Percentiles rank a stretch among this genome's conserved stretches.
Evolutionary conservation across 495 filamentous ascomycete genomes (phyloP).

Genomic region (Penicillium subrubescens): DNA sequence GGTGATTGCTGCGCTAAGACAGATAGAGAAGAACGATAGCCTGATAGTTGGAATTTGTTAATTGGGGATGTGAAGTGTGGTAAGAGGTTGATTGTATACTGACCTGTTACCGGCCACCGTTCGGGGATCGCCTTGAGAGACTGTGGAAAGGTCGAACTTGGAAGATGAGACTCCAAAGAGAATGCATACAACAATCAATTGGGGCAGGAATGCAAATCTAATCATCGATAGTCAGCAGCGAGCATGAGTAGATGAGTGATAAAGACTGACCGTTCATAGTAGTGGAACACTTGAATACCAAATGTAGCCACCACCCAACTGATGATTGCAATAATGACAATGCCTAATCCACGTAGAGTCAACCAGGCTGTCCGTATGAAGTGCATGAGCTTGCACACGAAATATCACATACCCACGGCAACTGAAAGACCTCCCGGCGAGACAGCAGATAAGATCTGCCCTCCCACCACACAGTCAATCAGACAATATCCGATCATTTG

Average conservation of each 20-base stretch:
- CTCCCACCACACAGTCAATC: constrained; percentile 70
- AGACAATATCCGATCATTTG: constrained; percentile 72
- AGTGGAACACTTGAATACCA: constrained; percentile 71
- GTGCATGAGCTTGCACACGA: not conserved
- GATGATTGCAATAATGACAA: constrained; percentile 68
- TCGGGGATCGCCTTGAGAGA: constrained; percentile 48
- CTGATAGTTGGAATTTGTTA: constrained; percentile 26
- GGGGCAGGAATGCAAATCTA: constrained; percentile 70
- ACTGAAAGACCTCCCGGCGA: constrained; percentile 63
- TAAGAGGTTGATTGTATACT: not conserved
- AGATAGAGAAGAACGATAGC: constrained; percentile 69
- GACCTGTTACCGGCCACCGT: constrained; percentile 60
- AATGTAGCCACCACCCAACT: constrained; percentile 70
- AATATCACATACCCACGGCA: constrained; percentile 54
- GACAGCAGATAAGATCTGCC: constrained; percentile 75
- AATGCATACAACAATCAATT: constrained; percentile 64
- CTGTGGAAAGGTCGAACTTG: constrained; percentile 60
- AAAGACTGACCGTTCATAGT: constrained; percentile 62
- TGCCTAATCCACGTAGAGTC: constrained; percentile 45
- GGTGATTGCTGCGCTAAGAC: constrained; percentile 63
- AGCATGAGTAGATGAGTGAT: not conserved
- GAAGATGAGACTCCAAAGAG: constrained; percentile 66
- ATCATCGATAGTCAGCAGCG: not conserved
- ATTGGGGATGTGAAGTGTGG: not conserved
- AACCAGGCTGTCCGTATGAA: not conserved